These are phyloP conservation scores for Starmerella scarabaei DNA, from an alignment of 805 yeast species.

Conservation along the genomic window DNA sequence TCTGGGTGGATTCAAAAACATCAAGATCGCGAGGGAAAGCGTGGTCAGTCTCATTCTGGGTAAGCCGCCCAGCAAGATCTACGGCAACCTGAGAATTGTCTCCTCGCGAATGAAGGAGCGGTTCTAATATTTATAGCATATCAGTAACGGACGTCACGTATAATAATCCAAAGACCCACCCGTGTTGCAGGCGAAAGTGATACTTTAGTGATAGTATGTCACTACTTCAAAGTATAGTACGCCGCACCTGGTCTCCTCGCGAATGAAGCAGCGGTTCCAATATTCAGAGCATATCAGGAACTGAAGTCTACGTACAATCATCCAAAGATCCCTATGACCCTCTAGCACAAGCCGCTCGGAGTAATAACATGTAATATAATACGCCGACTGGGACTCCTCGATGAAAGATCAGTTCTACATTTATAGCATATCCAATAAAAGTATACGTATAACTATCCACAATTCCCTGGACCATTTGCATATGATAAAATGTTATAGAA, in stretches of 20 bases:
- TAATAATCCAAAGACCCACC: neutral
- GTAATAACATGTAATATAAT: too few species aligned
- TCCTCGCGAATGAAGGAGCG: conserved; percentile 96
- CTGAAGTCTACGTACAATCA: too few species aligned
- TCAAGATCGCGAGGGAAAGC: conserved; percentile 96
- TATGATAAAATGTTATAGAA: too few species aligned
- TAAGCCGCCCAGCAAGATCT: conserved; percentile 96
- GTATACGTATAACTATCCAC: too few species aligned
- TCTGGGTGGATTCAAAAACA: conserved; percentile 92
- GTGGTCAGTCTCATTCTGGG: conserved; percentile 91
- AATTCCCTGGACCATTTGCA: neutral
- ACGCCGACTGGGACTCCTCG: too few species aligned
- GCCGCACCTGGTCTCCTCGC: conserved; percentile 88
- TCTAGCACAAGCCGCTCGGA: too few species aligned
- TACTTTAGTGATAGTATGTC: neutral
- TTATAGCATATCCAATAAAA: too few species aligned
- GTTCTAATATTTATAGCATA: conserved; percentile 36
- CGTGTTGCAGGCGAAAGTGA: neutral
- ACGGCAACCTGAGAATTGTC: conserved; percentile 91
- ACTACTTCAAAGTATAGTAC: conserved; percentile 54
- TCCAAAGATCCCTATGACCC: too few species aligned
- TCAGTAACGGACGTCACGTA: too few species aligned
- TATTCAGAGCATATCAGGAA: neutral
- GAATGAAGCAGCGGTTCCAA: conserved; percentile 90
- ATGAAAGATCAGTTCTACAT: too few species aligned